Conservation (phyloP, 306 rosid genomes). For the Citrullus amarus region DNA sequence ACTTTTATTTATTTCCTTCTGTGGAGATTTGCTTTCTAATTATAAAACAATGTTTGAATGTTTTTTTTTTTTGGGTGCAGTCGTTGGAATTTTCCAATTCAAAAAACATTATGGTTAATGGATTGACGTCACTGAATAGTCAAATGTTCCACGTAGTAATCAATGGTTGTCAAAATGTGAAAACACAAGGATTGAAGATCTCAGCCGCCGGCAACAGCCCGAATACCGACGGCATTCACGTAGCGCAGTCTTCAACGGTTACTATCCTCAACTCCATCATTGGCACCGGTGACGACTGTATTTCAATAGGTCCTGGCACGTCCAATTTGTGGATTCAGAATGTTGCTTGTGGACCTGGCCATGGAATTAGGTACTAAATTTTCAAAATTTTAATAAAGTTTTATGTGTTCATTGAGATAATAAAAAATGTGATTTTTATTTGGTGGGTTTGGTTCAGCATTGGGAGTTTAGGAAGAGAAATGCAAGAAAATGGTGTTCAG, state of each 20-base stretch:
- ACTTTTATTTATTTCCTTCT: neutral
- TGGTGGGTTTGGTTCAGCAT: constrained; percentile 19
- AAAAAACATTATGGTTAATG: constrained; percentile 22
- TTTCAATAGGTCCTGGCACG: constrained; percentile 34
- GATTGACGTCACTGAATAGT: neutral
- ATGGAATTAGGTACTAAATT: constrained; percentile 44
- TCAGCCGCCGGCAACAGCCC: constrained; percentile 29
- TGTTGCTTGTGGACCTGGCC: constrained; percentile 66
- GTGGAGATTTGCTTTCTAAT: neutral
- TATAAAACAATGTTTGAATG: neutral
- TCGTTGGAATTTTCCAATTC: constrained; percentile 17
- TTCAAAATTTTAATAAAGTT: neutral
- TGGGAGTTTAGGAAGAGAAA: constrained; percentile 33
- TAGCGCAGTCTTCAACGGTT: constrained; percentile 31
- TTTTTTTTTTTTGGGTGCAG: constrained; percentile 10
- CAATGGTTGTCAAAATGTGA: constrained; percentile 22
- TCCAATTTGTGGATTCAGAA: constrained; percentile 28
- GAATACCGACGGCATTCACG: constrained; percentile 36
- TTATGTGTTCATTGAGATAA: neutral
- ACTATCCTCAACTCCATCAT: constrained; percentile 32
- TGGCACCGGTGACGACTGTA: constrained; percentile 33
- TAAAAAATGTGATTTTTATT: neutral
- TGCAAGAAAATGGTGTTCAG: constrained; percentile 21
- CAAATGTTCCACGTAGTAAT: constrained; percentile 27
- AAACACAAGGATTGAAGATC: constrained; percentile 42